Evolutionary conservation across 306 rosid genomes (phyloP), one percentile per base, ranked within the genome.

Genomic region (Quercus aquifolioides): DNA sequence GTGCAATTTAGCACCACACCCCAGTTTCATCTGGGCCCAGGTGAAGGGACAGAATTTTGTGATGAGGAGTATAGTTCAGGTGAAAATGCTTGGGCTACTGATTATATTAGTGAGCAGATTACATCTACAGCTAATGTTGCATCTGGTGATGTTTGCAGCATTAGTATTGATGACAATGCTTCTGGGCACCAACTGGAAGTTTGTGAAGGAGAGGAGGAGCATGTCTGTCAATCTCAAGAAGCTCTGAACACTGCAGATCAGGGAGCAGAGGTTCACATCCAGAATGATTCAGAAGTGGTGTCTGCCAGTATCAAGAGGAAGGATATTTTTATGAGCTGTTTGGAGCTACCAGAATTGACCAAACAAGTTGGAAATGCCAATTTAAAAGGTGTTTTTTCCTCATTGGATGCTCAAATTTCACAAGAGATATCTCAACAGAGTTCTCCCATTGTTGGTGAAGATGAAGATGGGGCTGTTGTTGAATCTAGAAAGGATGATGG

Each of bases 1-100:
- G 77, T 95, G 86, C 90, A 90, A 70, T 86, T 92, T 87, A 87
- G 79, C 83, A 95, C 87, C 84, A 95, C 87, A 26, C 97, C 99
- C 73, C 95, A 91, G 62, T 92, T 95, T 80, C 97, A 95, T 90
- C 85, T 91, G 28, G 99, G 97, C 38, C 99, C 97, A 0, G 97
- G 89, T 75, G 96, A 92, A 78, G 95, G 82, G 80, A 69, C 97
- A 2, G 92, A 92, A 35, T 78, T 91, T 76, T 88, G 89, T 86
- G 97, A 86, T 35, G 92, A 64, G 60, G 94, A 90, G 82, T 82
- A 91, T 71, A 43, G 84, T 86, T 72, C 94, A 0, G 88, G 84
- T 20, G 92, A 87, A 80, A 80, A 55, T 88, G 87, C 74, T 76
- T 93, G 94, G 99, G 90, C 97, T 74, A 88, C 81, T n/a, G 92